These are phyloP conservation scores for Metschnikowia amazonensis DNA, from an alignment of 805 yeast genomes.

Conservation along the genomic window DNA sequence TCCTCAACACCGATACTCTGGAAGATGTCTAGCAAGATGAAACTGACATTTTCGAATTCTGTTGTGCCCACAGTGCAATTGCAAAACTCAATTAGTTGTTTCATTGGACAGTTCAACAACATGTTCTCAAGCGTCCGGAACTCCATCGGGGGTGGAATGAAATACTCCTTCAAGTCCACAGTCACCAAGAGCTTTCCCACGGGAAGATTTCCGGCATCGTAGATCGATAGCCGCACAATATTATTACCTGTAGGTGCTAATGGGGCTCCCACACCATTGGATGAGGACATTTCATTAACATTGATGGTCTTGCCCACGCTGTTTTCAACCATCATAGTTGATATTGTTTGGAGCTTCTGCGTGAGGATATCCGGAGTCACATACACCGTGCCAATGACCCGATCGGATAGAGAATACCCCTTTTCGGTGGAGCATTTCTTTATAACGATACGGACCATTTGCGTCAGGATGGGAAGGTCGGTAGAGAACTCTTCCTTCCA, in stretches of 20 bases:
- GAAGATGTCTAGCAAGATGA: slow-evolving; percentile 66
- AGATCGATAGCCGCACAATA: slow-evolving; percentile 44
- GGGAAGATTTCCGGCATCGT: slow-evolving; percentile 38
- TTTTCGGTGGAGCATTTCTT: slow-evolving; percentile 31
- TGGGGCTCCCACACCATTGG: background rate
- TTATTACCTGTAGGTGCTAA: slow-evolving; percentile 23
- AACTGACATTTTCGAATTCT: slow-evolving; percentile 53
- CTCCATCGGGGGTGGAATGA: slow-evolving; percentile 55
- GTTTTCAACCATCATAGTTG: slow-evolving; percentile 35
- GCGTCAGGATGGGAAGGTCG: slow-evolving; percentile 55
- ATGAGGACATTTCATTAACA: slow-evolving; percentile 15
- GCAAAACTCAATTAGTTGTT: slow-evolving; percentile 49
- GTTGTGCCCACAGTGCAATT: slow-evolving; percentile 35
- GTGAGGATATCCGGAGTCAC: slow-evolving; percentile 50
- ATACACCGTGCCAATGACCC: slow-evolving; percentile 50
- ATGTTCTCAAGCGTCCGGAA: slow-evolving; percentile 63
- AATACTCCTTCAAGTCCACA: slow-evolving; percentile 48
- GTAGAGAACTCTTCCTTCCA: slow-evolving; percentile 78
- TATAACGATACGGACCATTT: slow-evolving; percentile 47
- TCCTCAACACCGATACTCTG: slow-evolving; percentile 66
- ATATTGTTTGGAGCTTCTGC: slow-evolving; percentile 27
- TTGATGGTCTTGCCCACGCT: slow-evolving; percentile 22
- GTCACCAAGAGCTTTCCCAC: slow-evolving; percentile 58
- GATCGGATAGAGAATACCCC: slow-evolving; percentile 32
- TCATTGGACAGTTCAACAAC: slow-evolving; percentile 50